Evolutionary conservation across 192 early-diverging fungal genomes (phyloP).

Genomic region (Coemansia sp.): DNA sequence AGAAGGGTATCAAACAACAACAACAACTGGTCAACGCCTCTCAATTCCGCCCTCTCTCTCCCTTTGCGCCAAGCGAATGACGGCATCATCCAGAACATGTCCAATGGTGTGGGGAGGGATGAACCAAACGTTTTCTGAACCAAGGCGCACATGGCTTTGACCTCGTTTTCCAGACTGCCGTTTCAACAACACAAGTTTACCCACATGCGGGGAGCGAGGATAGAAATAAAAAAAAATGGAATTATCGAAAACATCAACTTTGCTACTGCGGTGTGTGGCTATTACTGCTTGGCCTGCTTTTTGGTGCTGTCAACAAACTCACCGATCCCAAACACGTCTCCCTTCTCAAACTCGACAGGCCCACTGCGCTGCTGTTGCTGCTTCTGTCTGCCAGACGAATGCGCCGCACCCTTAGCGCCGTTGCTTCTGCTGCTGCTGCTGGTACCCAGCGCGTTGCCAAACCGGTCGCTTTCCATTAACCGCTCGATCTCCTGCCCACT

Average conservation of each 20-base stretch:
- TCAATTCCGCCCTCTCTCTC: too few species aligned
- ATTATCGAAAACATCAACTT: neutral
- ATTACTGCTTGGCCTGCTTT: conserved; percentile 5
- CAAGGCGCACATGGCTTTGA: neutral
- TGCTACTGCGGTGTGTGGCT: neutral
- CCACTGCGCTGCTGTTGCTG: conserved; percentile 57
- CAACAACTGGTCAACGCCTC: too few species aligned
- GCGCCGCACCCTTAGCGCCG: conserved; percentile 64
- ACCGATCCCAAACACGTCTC: conserved; percentile 92
- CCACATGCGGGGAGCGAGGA: neutral
- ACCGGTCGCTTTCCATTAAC: conserved; percentile 67
- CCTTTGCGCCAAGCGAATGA: too few species aligned
- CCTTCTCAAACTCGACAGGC: conserved; percentile 95
- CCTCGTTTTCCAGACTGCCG: neutral
- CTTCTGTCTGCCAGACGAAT: conserved; percentile 37
- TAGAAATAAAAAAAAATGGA: neutral
- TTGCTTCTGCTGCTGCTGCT: too few species aligned
- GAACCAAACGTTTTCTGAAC: neutral
- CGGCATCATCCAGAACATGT: neutral
- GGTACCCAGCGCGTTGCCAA: conserved; percentile 55
- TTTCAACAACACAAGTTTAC: neutral
- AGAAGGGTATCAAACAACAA: too few species aligned
- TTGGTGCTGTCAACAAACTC: conserved; percentile 76
- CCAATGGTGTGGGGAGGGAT: neutral
- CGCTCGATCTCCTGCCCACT: conserved; percentile 58